Base-by-base conservation (phyloP, 805 yeast genomes). In the Suhomyces sp. region DNA sequence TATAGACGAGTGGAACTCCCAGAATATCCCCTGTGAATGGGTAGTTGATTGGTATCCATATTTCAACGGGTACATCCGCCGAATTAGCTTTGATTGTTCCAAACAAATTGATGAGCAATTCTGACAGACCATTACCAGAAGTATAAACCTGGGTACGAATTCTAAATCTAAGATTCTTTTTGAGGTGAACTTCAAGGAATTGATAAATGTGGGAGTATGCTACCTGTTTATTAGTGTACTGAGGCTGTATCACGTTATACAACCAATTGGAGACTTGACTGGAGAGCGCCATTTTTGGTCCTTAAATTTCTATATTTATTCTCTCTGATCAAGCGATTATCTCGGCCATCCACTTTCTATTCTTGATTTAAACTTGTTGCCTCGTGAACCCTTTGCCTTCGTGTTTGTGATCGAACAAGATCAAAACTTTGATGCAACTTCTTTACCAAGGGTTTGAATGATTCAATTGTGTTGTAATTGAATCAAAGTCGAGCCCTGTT, bases 1-100 rank as follows among this genome's bases (percentile, higher is more conserved):
- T 75, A 50, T 68, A 83, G 0, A 78, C 72, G n/a, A 77, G 47
- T 0, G 97, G 97, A 1, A 81, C 70, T 3, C 61, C 65, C 23
- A 48, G 47, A 14, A 48, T 44, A n/a, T 48, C 59, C 11, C 36
- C 33, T 9, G 25, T 36, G 17, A 25, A 37, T 0, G 96, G 96
- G 46, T 84, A 88, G 16, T 68, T 65, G 18, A 71, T 69, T 0
- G 95, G 95, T 4, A 90, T 50, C 95, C 95, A 88, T 4, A 88
- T 56, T 35, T 78, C 79, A 9, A 88, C 49, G 0, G 88, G 90
- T 10, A 59, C 56, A 3, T 36, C 33, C 0, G 46, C 47, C 9
- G 59, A 54, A 4, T 44, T 26, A 2, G 51, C 35, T 2, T 72
- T 70, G 4, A 81, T 45, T 0, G 70, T 60, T 0, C 96, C 96